These are phyloP conservation scores for Iris macrosiphon DNA, from an alignment of 106 monocot genomes.

Conservation along the genomic window DNA sequence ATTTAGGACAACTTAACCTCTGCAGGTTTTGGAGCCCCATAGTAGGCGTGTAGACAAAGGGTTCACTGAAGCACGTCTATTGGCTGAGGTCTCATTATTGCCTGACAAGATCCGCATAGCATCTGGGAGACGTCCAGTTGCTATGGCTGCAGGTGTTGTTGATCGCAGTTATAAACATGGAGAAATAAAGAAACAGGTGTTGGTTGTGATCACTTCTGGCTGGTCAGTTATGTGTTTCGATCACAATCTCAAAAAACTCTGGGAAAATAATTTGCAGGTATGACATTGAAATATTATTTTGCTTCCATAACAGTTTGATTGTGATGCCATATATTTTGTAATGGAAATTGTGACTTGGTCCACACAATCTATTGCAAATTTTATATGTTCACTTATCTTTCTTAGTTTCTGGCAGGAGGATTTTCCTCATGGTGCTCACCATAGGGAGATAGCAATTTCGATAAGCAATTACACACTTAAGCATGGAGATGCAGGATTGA, in stretches of 20 bases:
- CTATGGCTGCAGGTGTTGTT: conserved; percentile 76
- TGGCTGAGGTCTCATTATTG: conserved; percentile 78
- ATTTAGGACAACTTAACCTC: background rate
- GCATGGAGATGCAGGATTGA: conserved; percentile 88
- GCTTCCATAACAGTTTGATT: background rate
- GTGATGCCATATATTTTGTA: background rate
- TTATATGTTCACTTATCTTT: background rate
- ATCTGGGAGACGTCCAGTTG: conserved; percentile 81
- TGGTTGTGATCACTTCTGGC: conserved; percentile 95
- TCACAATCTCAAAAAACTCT: conserved; percentile 95
- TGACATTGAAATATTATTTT: background rate
- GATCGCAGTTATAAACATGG: conserved; percentile 72
- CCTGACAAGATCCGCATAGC: conserved; percentile 85
- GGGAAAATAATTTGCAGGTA: conserved; percentile 93
- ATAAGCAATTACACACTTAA: conserved; percentile 89
- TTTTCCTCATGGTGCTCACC: conserved; percentile 94
- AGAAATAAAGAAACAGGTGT: conserved; percentile 78
- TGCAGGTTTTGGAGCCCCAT: conserved; percentile 81
- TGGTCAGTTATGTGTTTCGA: conserved; percentile 98
- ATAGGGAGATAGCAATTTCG: conserved; percentile 82
- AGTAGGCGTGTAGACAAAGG: conserved; percentile 64
- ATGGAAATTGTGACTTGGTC: conserved; percentile 4
- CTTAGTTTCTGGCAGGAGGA: conserved; percentile 49
- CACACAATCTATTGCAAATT: background rate
- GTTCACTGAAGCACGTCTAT: conserved; percentile 69